phyloP scores from a whole-genome alignment of 257 asterid genomes.

The Nicotiana undulata region DNA sequence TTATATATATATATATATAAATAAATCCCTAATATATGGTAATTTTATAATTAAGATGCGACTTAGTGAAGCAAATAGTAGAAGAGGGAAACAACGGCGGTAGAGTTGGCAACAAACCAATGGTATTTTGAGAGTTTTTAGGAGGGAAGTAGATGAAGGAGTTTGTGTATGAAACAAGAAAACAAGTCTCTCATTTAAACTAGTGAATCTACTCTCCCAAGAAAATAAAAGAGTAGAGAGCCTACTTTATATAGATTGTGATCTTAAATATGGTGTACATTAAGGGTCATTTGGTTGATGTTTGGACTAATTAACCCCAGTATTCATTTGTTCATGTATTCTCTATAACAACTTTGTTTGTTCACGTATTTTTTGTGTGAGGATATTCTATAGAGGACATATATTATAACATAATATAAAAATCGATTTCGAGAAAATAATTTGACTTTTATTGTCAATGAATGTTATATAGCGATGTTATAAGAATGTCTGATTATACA shows the following conservation, averaged over 20 bases:
- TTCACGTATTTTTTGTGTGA: no score
- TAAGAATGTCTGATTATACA: no score
- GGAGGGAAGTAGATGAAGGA: background rate
- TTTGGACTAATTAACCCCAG: no score
- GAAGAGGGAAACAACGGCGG: background rate
- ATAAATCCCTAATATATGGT: background rate
- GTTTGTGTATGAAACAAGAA: background rate
- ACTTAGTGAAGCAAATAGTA: background rate
- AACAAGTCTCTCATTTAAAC: background rate
- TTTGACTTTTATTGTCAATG: no score
- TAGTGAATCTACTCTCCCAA: background rate
- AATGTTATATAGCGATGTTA: no score
- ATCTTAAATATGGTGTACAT: background rate
- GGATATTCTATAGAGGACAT: no score
- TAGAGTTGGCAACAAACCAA: background rate
- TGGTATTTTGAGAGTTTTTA: background rate
- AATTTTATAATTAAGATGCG: background rate
- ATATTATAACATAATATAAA: no score
- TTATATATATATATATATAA: slow-evolving; percentile 4
- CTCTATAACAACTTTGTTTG: no score
- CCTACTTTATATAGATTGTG: background rate
- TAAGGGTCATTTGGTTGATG: background rate
- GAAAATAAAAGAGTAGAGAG: background rate
- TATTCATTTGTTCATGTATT: no score
- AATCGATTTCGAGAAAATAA: no score